Conservation (phyloP, 2,329 filamentous ascomycete genomes). For the Pochonia chlamydosporia region DNA sequence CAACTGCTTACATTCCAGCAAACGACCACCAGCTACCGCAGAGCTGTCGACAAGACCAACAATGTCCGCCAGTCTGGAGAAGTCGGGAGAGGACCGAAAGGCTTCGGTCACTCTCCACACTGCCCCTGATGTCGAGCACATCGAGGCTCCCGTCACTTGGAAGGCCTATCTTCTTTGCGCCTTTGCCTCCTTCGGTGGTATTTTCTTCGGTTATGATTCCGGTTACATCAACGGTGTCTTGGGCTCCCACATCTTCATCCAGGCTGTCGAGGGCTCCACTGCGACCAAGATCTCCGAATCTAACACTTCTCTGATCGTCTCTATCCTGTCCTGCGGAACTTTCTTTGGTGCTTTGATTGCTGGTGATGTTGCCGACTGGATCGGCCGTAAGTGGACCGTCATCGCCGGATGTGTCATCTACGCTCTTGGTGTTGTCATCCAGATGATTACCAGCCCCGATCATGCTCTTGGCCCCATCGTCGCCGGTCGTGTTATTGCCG, state of each 20-base stretch:
- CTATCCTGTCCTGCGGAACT: conserved; percentile 71
- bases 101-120: conserved; percentile 29
- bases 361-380: conserved; percentile 69
- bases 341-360: conserved; percentile 75
- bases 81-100: conserved; percentile 16
- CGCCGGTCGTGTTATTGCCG: conserved; percentile 68
- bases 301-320: conserved; percentile 57
- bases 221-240: conserved; percentile 67
- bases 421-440: conserved; percentile 60
- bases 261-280: conserved; percentile 39
- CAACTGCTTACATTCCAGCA: background rate
- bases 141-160: conserved; percentile 64
- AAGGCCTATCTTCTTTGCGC: conserved; percentile 66
- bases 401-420: conserved; percentile 69
- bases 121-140: conserved; percentile 48
- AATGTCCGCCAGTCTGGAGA: conserved; percentile 9
- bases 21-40: background rate
- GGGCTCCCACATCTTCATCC: conserved; percentile 45
- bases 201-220: conserved; percentile 76
- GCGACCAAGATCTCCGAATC: conserved; percentile 29
- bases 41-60: background rate
- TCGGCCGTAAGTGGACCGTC: conserved; percentile 68
- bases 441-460: conserved; percentile 47
- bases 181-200: conserved; percentile 65
- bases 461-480: conserved; percentile 57